Base-by-base conservation (phyloP, 2,329 filamentous ascomycete species). In the Colletotrichum sidae region DNA sequence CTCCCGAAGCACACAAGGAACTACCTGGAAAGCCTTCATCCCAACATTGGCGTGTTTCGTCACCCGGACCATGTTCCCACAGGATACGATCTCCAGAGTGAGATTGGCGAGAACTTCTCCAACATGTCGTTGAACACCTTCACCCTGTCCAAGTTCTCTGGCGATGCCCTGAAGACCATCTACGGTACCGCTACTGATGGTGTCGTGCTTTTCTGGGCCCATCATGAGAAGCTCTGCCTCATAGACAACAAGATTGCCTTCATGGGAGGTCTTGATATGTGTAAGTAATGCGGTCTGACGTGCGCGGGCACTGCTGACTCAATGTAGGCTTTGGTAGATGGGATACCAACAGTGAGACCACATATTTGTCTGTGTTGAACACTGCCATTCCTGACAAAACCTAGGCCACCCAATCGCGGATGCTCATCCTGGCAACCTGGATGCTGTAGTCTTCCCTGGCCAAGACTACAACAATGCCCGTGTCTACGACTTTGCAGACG, bases 381-480 rank as follows among this genome's bases (percentile, higher is more conserved):
- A 17, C 44, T 8, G 9, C 44, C 34, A 51, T 17, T n/a, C 38
- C 38, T 70, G 55, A 70, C 71, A 55, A 50, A 69, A 13, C 38
- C 63, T 65, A 83, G 83, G 79, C 64, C 94, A 97, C 75, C 88
- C 92, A 1, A 93, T 97, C 68, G 88, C 93, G 4, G 93, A 96
- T 77, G 90, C 89, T 12, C 94, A 97, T 74, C 93, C 93, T 0
- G 88, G 87, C 3, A 87, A 97, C 75, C 75, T 96, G 33, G 88
- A 93, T 64, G 81, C 86, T 34, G 93, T 92, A 47, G 77, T 97
- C 10, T 97, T 95, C 76, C 92, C 93, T 0, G 94, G 94, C 1
- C 94, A 97, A 74, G 94, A 97, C 72, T 97, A 92, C 81, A 97
- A 97, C 79, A 97, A 97, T 70, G 93, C 93, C 33, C 85, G 89